Evolutionary conservation across 1,284 basidiomycete genomes (phyloP), one percentile per base, ranked within the genome.

Genomic region (Ganoderma boninense): DNA sequence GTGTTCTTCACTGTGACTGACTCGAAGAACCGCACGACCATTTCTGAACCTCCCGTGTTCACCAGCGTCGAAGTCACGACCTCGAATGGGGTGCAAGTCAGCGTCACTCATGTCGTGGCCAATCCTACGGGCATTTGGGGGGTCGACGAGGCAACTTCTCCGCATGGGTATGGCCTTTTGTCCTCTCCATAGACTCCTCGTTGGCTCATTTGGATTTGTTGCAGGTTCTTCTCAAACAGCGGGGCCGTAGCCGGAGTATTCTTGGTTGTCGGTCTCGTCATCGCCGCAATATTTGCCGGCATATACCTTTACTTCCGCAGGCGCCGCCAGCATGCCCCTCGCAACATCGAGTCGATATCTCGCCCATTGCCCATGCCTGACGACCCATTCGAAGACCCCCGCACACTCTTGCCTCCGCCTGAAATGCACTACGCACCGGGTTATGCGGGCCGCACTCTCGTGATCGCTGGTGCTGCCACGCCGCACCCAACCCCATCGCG

Each of bases 191-290:
- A 6, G 10, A n/a, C 49, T 56, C 18, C 44, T 44, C 20, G 8
- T 16, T 4, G 10, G 14, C 49, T 69, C 6, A 20, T 63, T 40
- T 38, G 38, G 32, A 32, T 32, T 57, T 54, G 70, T 44, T 49
- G 23, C 66, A 91, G 89, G 13, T 87, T 92, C 77, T 84, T 90
- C 67, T 77, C 82, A 20, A 86, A 91, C 71, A 84, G 80, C 59
- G 86, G 86, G 4, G 87, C 86, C 11, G 86, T 90, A 16, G 85
- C 86, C 20, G 90, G 87, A 3, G 85, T 88, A 20, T 91, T 92
- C 77, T 79, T 87, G 7, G 85, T 82, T 23, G 82, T 87, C 40
- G 90, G 86, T 8, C 80, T 84, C 18, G 72, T 84, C 44, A 76
- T 82, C 20, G 79, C 83, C 7, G 80, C 80, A 4, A 49, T 86